These are phyloP conservation scores for Eucalyptus victrix DNA, from an alignment of 345 rosid genomes.

Conservation along the genomic window DNA sequence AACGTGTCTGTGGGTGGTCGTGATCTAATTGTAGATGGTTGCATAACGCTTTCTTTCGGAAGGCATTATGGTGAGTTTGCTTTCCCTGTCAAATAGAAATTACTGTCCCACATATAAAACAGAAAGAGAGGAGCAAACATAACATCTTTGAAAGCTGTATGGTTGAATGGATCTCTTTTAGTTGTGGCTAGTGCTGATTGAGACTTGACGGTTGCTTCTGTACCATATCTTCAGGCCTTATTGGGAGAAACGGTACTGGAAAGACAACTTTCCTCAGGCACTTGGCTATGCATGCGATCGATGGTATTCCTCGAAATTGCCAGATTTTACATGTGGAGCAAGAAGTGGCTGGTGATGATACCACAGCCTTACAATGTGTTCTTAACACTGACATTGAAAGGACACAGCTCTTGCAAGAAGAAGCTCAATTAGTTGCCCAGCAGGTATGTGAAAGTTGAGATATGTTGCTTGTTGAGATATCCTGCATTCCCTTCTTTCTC, in stretches of 20 bases:
- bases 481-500: neutral
- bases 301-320: slow-evolving; percentile 92
- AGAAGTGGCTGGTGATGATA: slow-evolving; percentile 92
- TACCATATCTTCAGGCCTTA: slow-evolving; percentile 53
- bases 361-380: slow-evolving; percentile 88
- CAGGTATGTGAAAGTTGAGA: slow-evolving; percentile 35
- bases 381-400: slow-evolving; percentile 90
- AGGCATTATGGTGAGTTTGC: slow-evolving; percentile 83
- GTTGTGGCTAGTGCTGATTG: neutral
- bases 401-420: slow-evolving; percentile 77
- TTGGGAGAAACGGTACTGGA: slow-evolving; percentile 98
- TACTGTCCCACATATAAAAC: neutral
- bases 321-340: slow-evolving; percentile 97
- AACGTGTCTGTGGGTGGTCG: slow-evolving; percentile 95
- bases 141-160: neutral
- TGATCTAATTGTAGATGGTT: slow-evolving; percentile 88
- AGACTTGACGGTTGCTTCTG: neutral
- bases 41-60: slow-evolving; percentile 81
- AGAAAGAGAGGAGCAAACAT: neutral
- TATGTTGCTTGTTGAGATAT: neutral
- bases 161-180: neutral
- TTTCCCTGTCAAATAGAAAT: neutral
- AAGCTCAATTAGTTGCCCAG: slow-evolving; percentile 44
- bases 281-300: slow-evolving; percentile 98
- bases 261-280: slow-evolving; percentile 94